phyloP scores from a whole-genome alignment of 2,329 filamentous ascomycete genomes.

The Ophiosphaerella korrae region DNA sequence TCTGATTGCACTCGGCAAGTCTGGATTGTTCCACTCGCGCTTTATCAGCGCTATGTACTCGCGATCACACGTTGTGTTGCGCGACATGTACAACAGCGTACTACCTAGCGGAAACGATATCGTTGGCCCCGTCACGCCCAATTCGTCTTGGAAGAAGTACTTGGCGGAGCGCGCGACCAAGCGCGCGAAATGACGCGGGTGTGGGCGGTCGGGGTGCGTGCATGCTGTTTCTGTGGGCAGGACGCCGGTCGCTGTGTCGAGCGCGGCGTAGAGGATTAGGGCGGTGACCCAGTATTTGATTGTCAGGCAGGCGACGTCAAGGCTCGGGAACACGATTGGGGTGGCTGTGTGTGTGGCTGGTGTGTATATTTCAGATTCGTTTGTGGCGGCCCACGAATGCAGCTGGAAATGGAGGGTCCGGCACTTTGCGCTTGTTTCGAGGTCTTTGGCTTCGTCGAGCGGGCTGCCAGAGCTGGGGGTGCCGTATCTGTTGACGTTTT shows the following conservation, averaged over 20 bases:
- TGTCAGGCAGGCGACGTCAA: constrained; percentile 23
- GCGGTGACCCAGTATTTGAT: constrained; percentile 31
- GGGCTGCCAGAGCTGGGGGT: constrained; percentile 4
- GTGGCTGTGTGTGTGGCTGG: constrained; percentile 13
- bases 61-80: constrained; percentile 15
- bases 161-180: constrained; percentile 25
- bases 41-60: constrained; percentile 19
- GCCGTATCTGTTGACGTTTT: constrained; percentile 31
- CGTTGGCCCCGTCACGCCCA: constrained; percentile 25
- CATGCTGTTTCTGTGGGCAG: constrained; percentile 6
- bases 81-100: constrained; percentile 23
- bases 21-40: constrained; percentile 17
- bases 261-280: constrained; percentile 26
- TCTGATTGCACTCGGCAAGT: constrained; percentile 23
- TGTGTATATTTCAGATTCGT: constrained; percentile 17
- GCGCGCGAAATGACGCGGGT: constrained; percentile 29
- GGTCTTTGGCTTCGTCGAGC: constrained; percentile 5
- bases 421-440: constrained; percentile 17
- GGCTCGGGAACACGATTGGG: constrained; percentile 20
- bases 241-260: constrained; percentile 20
- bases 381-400: constrained; percentile 17
- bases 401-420: constrained; percentile 28
- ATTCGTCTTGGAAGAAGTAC: constrained; percentile 30
- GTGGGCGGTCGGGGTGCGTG: constrained; percentile 19
- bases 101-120: constrained; percentile 29